Conservation (phyloP, 805 yeast genomes). For the Spathaspora arborariae region DNA sequence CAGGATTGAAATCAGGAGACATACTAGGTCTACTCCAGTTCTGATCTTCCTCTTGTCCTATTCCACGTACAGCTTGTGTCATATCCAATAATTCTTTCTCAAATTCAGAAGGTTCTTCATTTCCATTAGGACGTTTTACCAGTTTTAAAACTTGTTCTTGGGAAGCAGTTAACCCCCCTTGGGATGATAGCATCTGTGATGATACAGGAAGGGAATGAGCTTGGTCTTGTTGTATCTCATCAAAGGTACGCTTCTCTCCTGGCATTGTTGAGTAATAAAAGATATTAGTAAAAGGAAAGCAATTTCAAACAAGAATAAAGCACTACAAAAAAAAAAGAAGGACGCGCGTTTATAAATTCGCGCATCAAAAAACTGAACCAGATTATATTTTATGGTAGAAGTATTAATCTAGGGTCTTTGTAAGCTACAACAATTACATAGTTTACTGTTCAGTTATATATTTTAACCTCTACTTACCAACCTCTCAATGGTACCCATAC, state of each 20-base stretch:
- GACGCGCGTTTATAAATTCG: not conserved
- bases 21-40: conserved; percentile 55
- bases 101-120: conserved; percentile 38
- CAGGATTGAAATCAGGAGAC: conserved; percentile 47
- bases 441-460: no score
- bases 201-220: conserved; percentile 35
- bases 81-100: conserved; percentile 36
- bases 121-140: conserved; percentile 27
- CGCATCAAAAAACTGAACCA: no score
- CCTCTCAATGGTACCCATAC: conserved; percentile 55
- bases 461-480: conserved; percentile 16
- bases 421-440: no score
- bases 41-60: conserved; percentile 34
- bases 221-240: conserved; percentile 13
- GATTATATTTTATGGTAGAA: no score
- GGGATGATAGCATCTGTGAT: conserved; percentile 17
- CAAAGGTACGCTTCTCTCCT: conserved; percentile 10
- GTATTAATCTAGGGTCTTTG: no score
- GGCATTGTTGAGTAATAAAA: conserved; percentile 5
- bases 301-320: not conserved
- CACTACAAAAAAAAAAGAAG: not conserved
- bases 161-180: conserved; percentile 19
- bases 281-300: not conserved
- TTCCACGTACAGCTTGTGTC: conserved; percentile 25
- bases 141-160: conserved; percentile 34